Conservation (phyloP, 257 asterid genomes). For the Solanum microdontum region DNA sequence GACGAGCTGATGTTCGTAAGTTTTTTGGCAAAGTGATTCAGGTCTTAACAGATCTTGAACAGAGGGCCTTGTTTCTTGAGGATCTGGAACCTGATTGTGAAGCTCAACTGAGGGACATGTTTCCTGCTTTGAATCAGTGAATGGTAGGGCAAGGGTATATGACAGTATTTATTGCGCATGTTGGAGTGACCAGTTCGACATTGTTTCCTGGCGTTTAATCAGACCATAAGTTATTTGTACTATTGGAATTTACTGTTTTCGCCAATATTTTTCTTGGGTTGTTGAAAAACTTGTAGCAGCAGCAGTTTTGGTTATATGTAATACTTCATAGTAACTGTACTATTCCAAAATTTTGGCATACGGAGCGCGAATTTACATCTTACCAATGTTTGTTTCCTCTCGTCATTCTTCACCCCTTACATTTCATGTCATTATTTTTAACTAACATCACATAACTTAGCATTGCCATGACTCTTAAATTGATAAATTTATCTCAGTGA, state of each 20-base stretch:
- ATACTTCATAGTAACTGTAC: neutral
- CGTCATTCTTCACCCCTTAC: neutral
- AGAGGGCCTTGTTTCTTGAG: constrained; percentile 31
- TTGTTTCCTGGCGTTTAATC: neutral
- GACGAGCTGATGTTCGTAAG: constrained; percentile 75
- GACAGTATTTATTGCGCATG: neutral
- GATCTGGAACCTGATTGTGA: constrained; percentile 58
- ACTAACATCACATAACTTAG: too few species aligned
- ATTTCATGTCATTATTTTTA: neutral
- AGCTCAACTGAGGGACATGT: constrained; percentile 53
- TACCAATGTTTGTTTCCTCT: neutral
- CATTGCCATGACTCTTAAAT: neutral
- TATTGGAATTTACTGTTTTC: neutral
- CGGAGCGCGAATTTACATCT: neutral
- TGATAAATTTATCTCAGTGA: neutral
- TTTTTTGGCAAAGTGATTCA: constrained; percentile 71
- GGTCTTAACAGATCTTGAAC: constrained; percentile 26
- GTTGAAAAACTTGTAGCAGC: neutral
- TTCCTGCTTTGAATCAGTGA: constrained; percentile 39
- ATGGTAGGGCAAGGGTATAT: neutral
- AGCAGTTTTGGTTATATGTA: neutral
- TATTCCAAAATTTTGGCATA: neutral
- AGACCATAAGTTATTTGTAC: neutral
- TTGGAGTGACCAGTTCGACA: neutral
- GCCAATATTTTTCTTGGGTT: neutral